Percentiles rank a stretch among this genome's conserved stretches.
Evolutionary conservation across 768 basidiomycete species (phyloP).

Genomic region (Xerocomellus intermedius): DNA sequence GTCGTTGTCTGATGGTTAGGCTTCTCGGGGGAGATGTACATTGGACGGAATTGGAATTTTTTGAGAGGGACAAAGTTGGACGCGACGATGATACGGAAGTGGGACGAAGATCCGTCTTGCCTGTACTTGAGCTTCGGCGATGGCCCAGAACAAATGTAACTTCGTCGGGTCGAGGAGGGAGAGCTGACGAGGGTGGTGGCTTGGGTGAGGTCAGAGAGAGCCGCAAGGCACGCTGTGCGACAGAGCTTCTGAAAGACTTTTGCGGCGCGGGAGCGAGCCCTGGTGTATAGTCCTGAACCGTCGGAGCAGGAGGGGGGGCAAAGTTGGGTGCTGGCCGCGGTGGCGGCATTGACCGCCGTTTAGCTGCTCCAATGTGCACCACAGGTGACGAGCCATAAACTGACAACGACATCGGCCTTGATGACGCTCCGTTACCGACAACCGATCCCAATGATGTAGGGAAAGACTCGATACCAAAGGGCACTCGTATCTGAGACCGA

Average conservation of each 20-base stretch:
- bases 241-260: conserved; percentile 52
- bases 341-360: conserved; percentile 67
- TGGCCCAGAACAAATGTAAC: conserved; percentile 24
- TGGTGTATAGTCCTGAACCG: conserved; percentile 17
- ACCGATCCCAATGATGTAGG: conserved; percentile 12
- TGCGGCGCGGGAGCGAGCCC: conserved; percentile 11
- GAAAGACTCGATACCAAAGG: conserved; percentile 6
- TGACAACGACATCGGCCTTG: conserved; percentile 25
- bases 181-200: conserved; percentile 55
- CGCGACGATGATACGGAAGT: conserved; percentile 49
- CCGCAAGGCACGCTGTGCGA: conserved; percentile 55
- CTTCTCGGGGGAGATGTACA: conserved; percentile 21
- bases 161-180: conserved; percentile 73
- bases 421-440: conserved; percentile 1
- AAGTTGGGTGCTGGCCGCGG: conserved; percentile 70
- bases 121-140: conserved; percentile 35
- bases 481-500: conserved; percentile 7
- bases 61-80: conserved; percentile 37
- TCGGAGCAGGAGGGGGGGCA: conserved; percentile 68
- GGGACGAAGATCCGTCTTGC: conserved; percentile 33
- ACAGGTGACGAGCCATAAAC: conserved; percentile 12
- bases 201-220: conserved; percentile 62
- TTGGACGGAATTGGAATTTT: conserved; percentile 25
- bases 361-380: conserved; percentile 29
- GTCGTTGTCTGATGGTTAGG: conserved; percentile 57